Base-by-base conservation (phyloP, 305 asterid species). In the Solanum aculeatissimum region DNA sequence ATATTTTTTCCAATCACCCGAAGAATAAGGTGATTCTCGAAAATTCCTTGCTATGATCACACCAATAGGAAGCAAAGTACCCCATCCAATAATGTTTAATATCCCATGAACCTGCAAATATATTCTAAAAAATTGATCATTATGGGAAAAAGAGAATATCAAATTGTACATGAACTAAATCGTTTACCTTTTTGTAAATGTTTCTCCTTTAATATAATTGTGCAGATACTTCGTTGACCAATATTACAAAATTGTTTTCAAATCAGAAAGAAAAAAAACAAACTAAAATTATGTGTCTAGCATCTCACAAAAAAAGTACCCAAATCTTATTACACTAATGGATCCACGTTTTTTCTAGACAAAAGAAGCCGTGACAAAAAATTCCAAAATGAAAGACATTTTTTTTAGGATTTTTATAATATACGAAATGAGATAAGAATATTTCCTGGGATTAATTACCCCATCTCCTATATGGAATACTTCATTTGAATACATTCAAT, bases 41-140 rank as follows among this genome's bases (percentile, higher is more conserved):
- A 82, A 90, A 87, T 92, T 91, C 83, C 97, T 85, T 1, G 93
- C 89, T 7, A 87, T 77, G 19, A 92, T 92, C 62, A 83, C 93
- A 13, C 97, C 97, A 9, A 85, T 11, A 2, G 97, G 97, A 15
- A 93, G 49, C 9, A 91, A 81, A 6, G 71, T 84, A 55, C 97
- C 97, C 95, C 95, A 93, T 0, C 97, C 97, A 75, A 88, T 83
- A 13, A 91, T 85, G 86, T 90, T 93, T 53, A 93, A 13, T 62
- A 91, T 84, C 14, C 94, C 95, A 85, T 93, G 97, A 69, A 75
- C 89, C 97, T 93, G 85, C 80, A 5, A 19, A 8, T 12, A 58
- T 23, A 45, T 38, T 82, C 70, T 54, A 7, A 38, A 38, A 2
- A 82, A n/a, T 43, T 35, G 12, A 82, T 82, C 35, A 62, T 62